Base-by-base conservation (phyloP, 495 filamentous ascomycete species). In the Penicillium psychrofluorescens region DNA sequence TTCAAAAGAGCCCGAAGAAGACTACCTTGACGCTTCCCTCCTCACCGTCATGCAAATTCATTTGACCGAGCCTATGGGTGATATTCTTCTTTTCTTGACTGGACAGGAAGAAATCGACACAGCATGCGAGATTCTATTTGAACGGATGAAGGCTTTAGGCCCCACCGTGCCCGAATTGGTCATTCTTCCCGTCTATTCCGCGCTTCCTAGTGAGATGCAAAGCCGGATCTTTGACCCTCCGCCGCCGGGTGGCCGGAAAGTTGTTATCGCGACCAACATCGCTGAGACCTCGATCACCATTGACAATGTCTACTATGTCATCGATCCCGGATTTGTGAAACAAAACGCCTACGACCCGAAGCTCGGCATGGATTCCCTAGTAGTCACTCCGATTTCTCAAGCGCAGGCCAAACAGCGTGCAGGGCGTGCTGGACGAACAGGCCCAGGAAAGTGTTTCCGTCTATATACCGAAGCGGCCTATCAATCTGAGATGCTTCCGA, bases 41-140 rank as follows among this genome's bases (percentile, higher is more conserved):
- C 84, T 88, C 35, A 96, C 94, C 0, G 90, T 96, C 29, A 95
- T 99, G 90, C 89, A 96, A 53, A 95, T 99, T 47, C 92, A 99
- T 64, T 71, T 99, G 28, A 88, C 81, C 11, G 94, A 99, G 51
- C 85, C 88, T 0, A 72, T 76, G 14, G 92, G 92, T 57, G 94
- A 97, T 61, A 96, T 99, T 44, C 70, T 99, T 11, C 68, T 99
- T 11, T 99, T 99, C 70, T 73, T 99, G 53, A 99, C 92, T 0
- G 92, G 92, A 10, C 89, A 95, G 58, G 92, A 97, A 68, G 92
- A 99, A 71, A 99, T 99, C 51, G 94, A 99, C 53, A 95, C 90
- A 0, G 79, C 82, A 28, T 95, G 88, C 55, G 92, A 97, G 66
- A 76, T 97, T 41, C 58, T 99, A 11, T 90, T 80, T 59, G 94